Evolutionary conservation across 257 asterid species (phyloP).

Genomic region (Solanum appendiculatum): DNA sequence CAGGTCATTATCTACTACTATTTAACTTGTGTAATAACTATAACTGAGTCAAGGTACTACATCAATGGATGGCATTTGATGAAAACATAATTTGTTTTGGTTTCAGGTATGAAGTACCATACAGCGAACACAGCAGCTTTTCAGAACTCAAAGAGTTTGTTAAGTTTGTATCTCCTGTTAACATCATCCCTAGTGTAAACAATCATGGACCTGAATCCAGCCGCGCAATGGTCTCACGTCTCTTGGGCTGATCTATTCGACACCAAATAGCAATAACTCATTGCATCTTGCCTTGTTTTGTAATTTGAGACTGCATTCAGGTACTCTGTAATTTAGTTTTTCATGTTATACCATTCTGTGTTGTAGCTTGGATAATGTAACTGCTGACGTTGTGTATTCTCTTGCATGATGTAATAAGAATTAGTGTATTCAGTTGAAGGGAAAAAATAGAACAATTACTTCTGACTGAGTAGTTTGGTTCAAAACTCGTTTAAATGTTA

Average conservation of each 20-base stretch:
- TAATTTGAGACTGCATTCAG: neutral
- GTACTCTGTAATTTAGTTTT: neutral
- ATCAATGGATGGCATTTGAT: neutral
- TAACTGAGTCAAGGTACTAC: neutral
- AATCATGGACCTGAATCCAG: slow-evolving; percentile 70
- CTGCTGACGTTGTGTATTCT: neutral
- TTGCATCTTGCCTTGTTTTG: neutral
- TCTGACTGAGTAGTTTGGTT: neutral
- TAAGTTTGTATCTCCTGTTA: slow-evolving; percentile 56
- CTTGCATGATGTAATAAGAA: neutral
- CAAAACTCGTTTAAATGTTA: neutral
- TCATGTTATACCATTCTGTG: neutral
- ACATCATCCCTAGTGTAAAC: slow-evolving; percentile 83
- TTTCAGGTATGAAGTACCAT: slow-evolving; percentile 91
- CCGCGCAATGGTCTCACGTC: slow-evolving; percentile 63
- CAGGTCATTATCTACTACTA: slow-evolving; percentile 35
- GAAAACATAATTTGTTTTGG: neutral
- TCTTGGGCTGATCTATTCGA: slow-evolving; percentile 16
- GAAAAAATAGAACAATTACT: neutral
- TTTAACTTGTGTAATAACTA: neutral
- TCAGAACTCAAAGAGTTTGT: slow-evolving; percentile 79
- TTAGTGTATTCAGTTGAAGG: neutral
- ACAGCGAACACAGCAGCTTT: slow-evolving; percentile 92
- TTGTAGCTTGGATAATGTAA: neutral
- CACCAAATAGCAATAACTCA: neutral